phyloP scores from a whole-genome alignment of 805 yeast species.

The Ogataea polymorpha region DNA sequence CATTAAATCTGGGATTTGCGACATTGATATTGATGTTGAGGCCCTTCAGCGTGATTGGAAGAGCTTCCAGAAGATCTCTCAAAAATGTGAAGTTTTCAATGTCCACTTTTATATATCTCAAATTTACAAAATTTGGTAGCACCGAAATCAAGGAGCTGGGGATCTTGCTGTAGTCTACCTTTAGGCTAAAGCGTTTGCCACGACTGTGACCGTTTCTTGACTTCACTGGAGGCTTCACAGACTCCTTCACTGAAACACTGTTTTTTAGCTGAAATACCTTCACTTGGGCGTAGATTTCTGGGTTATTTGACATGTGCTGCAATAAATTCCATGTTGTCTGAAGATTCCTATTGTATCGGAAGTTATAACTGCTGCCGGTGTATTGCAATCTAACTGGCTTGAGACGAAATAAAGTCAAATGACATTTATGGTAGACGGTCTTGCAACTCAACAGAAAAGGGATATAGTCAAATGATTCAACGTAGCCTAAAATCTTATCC shows the following conservation, averaged over 20 bases:
- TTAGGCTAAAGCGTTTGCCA: neutral
- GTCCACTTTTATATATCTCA: slow-evolving; percentile 18
- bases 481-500: slow-evolving; percentile 17
- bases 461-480: slow-evolving; percentile 13
- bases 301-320: slow-evolving; percentile 11
- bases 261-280: slow-evolving; percentile 17
- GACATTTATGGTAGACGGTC: slow-evolving; percentile 18
- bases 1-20: slow-evolving; percentile 10
- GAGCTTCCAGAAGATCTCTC: slow-evolving; percentile 7
- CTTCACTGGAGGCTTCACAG: neutral
- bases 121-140: slow-evolving; percentile 12
- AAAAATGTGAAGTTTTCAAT: slow-evolving; percentile 10
- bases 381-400: slow-evolving; percentile 19
- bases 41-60: slow-evolving; percentile 18
- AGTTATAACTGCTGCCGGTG: slow-evolving; percentile 5
- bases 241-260: slow-evolving; percentile 7
- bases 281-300: slow-evolving; percentile 13
- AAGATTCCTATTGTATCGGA: slow-evolving; percentile 8
- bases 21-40: slow-evolving; percentile 16
- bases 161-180: slow-evolving; percentile 6
- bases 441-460: slow-evolving; percentile 20
- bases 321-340: slow-evolving; percentile 13
- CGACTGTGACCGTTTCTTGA: neutral
- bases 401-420: slow-evolving; percentile 17
- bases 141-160: slow-evolving; percentile 5